A percentile compares a stretch with the other conserved stretches of the same genome.
Conservation (phyloP, 1,284 basidiomycete genomes). For the Earliella scabrosa region DNA sequence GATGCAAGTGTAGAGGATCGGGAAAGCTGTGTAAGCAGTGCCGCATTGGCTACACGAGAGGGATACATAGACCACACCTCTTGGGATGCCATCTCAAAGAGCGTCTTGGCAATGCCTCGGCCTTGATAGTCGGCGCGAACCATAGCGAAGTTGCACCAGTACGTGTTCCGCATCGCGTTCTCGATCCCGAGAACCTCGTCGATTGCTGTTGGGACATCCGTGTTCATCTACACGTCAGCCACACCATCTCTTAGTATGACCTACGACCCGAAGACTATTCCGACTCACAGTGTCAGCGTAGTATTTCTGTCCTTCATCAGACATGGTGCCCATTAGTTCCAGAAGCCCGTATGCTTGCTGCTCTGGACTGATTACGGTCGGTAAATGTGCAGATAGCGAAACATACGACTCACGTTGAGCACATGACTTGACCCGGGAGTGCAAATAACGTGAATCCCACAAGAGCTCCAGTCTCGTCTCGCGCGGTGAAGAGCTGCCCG, state of each 20-base stretch:
- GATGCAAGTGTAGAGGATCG: too few species aligned
- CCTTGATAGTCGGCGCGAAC: conserved; percentile 23
- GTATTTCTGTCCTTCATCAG: conserved; percentile 18
- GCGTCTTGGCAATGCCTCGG: conserved; percentile 19
- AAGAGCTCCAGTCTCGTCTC: conserved; percentile 16
- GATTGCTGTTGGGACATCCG: conserved; percentile 11
- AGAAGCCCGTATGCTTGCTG: conserved; percentile 16
- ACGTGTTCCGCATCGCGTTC: conserved; percentile 14
- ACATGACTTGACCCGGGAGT: conserved; percentile 15
- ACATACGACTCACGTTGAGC: conserved; percentile 16
- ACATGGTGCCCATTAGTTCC: conserved; percentile 16
- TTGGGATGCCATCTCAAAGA: conserved; percentile 22
- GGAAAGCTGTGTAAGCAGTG: background rate
- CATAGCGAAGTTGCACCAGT: conserved; percentile 24
- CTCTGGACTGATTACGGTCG: conserved; percentile 10
- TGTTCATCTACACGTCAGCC: conserved; percentile 7
- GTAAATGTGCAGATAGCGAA: background rate
- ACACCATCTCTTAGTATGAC: too few species aligned
- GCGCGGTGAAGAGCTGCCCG: conserved; percentile 17
- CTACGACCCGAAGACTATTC: too few species aligned
- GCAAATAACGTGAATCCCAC: conserved; percentile 20
- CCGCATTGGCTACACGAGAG: background rate
- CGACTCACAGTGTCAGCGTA: too few species aligned
- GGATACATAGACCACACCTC: conserved; percentile 5
- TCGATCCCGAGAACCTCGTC: conserved; percentile 14